These are phyloP conservation scores for Suillus variegatus DNA, from an alignment of 768 basidiomycete species.

Conservation along the genomic window DNA sequence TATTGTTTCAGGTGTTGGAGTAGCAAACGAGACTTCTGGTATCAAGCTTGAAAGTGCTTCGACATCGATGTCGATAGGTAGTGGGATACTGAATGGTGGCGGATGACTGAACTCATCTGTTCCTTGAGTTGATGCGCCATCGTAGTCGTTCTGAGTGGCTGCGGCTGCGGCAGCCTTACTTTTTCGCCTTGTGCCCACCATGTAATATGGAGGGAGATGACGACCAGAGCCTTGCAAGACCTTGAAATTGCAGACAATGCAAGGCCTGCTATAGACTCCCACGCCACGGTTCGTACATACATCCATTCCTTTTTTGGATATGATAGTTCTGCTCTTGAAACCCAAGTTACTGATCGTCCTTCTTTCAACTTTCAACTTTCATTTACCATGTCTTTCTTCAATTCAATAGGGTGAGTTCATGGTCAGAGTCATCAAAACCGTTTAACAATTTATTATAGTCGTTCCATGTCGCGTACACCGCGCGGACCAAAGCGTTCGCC, in stretches of 20 bases:
- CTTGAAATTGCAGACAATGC: constrained; percentile 10
- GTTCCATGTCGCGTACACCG: constrained; percentile 76
- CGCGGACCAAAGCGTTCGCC: constrained; percentile 71
- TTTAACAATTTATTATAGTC: constrained; percentile 40
- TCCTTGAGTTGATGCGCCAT: constrained; percentile 33
- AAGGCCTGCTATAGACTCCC: constrained; percentile 16
- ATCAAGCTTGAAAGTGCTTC: constrained; percentile 59
- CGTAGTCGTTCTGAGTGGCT: constrained; percentile 32
- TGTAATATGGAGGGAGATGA: constrained; percentile 13
- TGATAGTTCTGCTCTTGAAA: background rate
- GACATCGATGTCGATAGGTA: constrained; percentile 71
- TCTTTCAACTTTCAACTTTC: background rate
- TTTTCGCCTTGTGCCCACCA: constrained; percentile 62
- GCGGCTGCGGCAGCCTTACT: constrained; percentile 53
- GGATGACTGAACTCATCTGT: constrained; percentile 37
- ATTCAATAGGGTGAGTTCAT: constrained; percentile 67
- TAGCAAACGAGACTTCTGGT: constrained; percentile 58
- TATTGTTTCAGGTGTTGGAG: constrained; percentile 60
- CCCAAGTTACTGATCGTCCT: too few relatives aligned
- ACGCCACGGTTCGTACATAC: constrained; percentile 14
- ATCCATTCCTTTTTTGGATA: background rate
- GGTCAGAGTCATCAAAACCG: background rate
- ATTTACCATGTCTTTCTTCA: constrained; percentile 75
- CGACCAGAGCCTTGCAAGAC: constrained; percentile 28
- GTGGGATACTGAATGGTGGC: constrained; percentile 35